A percentile compares a stretch with the other conserved stretches of the same genome.
Evolutionary conservation across 768 basidiomycete species (phyloP).

Genomic region (Exsudoporus frostii): DNA sequence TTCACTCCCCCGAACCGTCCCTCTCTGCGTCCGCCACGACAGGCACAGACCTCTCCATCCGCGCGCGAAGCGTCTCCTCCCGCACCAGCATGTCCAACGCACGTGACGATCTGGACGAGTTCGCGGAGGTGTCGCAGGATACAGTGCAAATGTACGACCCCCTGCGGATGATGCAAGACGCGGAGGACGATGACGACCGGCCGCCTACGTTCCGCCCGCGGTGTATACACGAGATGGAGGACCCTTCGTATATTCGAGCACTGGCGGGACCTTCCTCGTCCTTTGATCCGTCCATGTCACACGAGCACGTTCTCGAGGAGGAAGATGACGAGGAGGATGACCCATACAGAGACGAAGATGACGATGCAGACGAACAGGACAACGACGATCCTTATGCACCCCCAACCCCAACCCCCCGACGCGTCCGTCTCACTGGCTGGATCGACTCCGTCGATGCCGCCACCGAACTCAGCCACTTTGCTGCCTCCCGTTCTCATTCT

Average conservation of each 20-base stretch:
- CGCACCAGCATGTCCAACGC: conserved; percentile 20
- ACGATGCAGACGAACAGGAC: conserved; percentile 5
- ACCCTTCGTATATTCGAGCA: conserved; percentile 28
- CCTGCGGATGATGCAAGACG: conserved; percentile 30
- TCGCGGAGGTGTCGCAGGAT: conserved; percentile 14
- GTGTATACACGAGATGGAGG: conserved; percentile 57
- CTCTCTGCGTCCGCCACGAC: conserved; percentile 35
- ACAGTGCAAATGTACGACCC: conserved; percentile 17
- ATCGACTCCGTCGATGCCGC: conserved; percentile 54
- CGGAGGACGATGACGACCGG: conserved; percentile 26
- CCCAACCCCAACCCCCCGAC: conserved; percentile 19
- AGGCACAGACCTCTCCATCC: conserved; percentile 33
- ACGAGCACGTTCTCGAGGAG: not conserved
- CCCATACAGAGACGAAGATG: not conserved
- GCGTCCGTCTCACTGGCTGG: conserved; percentile 51
- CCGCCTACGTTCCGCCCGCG: conserved; percentile 30
- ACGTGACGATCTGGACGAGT: conserved; percentile 7
- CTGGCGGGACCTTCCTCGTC: conserved; percentile 10
- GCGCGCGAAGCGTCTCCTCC: conserved; percentile 24
- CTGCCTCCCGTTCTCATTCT: conserved; percentile 26
- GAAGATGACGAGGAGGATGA: not conserved
- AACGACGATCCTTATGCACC: conserved; percentile 17
- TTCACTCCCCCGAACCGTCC: conserved; percentile 31
- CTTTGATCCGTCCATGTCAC: not conserved
- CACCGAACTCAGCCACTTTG: conserved; percentile 50